Conservation (phyloP, 768 basidiomycete genomes). For the Lyophyllum decastes region DNA sequence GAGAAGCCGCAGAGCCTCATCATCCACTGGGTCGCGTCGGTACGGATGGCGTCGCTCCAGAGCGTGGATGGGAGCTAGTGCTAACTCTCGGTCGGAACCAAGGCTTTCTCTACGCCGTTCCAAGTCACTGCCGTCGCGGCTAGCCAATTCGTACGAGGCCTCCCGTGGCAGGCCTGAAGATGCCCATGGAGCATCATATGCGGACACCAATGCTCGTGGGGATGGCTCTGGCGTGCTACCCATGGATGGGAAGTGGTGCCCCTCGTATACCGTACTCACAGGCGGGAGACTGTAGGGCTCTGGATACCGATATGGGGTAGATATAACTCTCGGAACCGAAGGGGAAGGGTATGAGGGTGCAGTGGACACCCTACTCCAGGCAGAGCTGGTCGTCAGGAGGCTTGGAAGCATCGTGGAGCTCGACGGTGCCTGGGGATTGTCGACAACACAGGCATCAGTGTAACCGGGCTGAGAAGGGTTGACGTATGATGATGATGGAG, state of each 20-base stretch:
- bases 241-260: background rate
- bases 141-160: constrained; percentile 11
- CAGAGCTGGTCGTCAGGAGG: background rate
- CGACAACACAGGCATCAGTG: background rate
- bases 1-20: constrained; percentile 56
- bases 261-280: constrained; percentile 5
- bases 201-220: background rate
- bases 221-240: background rate
- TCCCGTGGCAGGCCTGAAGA: background rate
- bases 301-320: constrained; percentile 1
- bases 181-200: background rate
- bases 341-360: background rate
- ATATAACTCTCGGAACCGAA: background rate
- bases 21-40: constrained; percentile 62
- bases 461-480: background rate
- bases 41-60: constrained; percentile 58
- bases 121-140: constrained; percentile 1
- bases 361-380: background rate
- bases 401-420: background rate
- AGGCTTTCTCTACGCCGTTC: constrained; percentile 26
- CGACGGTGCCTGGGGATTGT: background rate
- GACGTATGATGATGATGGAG: background rate
- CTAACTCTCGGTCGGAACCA: constrained; percentile 42
- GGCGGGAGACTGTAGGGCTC: constrained; percentile 10
- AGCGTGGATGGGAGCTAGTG: constrained; percentile 61